These are phyloP conservation scores for Crithidia sp. DNA, from an alignment of 208 protist genomes.

Conservation along the genomic window DNA sequence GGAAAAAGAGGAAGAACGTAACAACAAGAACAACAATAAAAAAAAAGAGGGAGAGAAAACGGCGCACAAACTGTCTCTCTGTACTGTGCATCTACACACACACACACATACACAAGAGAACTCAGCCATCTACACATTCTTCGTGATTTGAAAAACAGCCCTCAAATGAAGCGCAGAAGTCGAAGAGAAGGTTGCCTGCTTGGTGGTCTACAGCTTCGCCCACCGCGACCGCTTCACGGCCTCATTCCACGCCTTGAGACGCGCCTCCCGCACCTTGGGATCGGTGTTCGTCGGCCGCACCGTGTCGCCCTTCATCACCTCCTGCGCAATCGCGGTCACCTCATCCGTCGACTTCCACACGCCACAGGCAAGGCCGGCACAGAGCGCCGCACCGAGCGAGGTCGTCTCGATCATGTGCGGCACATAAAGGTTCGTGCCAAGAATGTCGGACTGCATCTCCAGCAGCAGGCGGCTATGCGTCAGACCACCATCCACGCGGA, in stretches of 20 bases:
- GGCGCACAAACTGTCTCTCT: too few relatives aligned
- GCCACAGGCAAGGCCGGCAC: constrained; percentile 68
- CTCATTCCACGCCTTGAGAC: constrained; percentile 54
- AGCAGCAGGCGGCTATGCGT: constrained; percentile 89
- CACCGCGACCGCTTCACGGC: constrained; percentile 62
- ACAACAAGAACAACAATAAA: neutral
- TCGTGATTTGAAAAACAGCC: too few relatives aligned
- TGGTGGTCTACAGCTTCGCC: constrained; percentile 60
- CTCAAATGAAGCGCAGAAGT: too few relatives aligned
- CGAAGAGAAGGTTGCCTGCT: neutral
- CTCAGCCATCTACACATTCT: too few relatives aligned
- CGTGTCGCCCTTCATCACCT: constrained; percentile 35
- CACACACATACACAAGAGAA: too few relatives aligned
- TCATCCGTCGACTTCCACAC: constrained; percentile 74
- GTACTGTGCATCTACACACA: too few relatives aligned
- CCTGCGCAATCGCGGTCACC: constrained; percentile 31
- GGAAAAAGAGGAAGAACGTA: neutral
- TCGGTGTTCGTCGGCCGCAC: constrained; percentile 38
- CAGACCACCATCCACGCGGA: constrained; percentile 97
- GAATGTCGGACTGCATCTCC: constrained; percentile 95
- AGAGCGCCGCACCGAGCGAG: constrained; percentile 77
- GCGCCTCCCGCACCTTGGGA: constrained; percentile 32
- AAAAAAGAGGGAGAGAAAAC: neutral
- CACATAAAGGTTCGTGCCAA: constrained; percentile 69
- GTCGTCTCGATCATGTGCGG: constrained; percentile 81